Evolutionary conservation across 1,284 basidiomycete genomes (phyloP), one percentile per base, ranked within the genome.

Genomic region (Pseudomicrostroma phylloplanum): DNA sequence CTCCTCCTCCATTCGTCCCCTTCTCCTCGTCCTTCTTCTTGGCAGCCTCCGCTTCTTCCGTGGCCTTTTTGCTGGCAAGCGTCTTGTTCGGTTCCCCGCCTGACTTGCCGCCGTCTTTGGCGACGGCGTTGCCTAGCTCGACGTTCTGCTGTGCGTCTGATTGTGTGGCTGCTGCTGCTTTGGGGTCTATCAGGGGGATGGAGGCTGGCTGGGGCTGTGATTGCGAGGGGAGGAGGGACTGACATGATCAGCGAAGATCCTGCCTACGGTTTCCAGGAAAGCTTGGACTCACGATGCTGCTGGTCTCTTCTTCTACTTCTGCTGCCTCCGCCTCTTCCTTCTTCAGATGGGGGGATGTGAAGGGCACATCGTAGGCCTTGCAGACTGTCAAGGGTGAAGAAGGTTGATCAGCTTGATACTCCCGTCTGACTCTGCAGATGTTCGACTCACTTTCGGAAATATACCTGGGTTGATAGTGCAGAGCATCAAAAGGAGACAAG

Each of bases 301-400:
- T 23, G 6, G 41, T 40, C 19, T 17, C 19, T 26, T 7, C 53
- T 17, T 55, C 53, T 23, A 23, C 53, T 36, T 36, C 30, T 36
- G 30, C 30, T 17, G 19, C 53, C 15, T 23, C 26, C 4, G 19
- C n/a, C 19, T 21, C 42, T 21, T 59, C 55, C 54, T 36, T 58
- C 12, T 40, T 59, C 36, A 60, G 41, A 36, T 60, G 54, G 26
- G 59, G 59, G 17, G 59, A 60, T 41, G 67, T 66, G 41, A 72
- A 69, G 1, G 67, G 53, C 23, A 77, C 71, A 40, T 69, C 63
- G 62, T 77, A 77, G 30, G 73, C 67, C 42, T 66, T 70, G 63
- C 74, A 77, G 56, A 77, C 61, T 67, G 30, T 36, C 30, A 36
- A 9, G 9, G 9, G 30, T 4, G 9, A 36, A 36, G 30, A 36